Evolutionary conservation across 495 filamentous ascomycete genomes (phyloP), one percentile per base, ranked within the genome.

Genomic region (Chaetomidium leptoderma): DNA sequence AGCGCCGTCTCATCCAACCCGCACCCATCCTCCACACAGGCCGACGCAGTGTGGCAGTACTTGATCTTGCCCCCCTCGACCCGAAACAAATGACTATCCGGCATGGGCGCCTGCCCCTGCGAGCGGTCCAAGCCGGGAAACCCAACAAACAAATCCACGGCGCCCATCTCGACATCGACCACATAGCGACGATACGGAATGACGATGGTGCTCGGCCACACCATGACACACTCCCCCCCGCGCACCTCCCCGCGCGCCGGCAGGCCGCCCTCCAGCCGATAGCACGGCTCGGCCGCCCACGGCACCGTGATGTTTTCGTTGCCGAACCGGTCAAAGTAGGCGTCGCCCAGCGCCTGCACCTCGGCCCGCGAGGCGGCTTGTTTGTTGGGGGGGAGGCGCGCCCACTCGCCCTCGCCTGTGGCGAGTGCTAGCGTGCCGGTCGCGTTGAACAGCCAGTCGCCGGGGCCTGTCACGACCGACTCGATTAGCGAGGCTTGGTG

Each of bases 401-500:
- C 70, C 73, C 73, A 74, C 36, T 55, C n/a, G n/a, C n/a, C 61
- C 61, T 76, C 72, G n/a, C 61, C 63, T 29, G 39, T 49, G 44
- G 63, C 55, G 60, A 68, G 69, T 39, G 59, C 57, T 0, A 66
- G 39, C 26, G 70, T 68, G 17, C 65, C 72, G 7, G 73, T 71
- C 11, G 73, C 73, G 46, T 76, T 73, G 58, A 74, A 76, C 37
- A 68, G 63, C 73, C 72, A 76, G 58, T 76, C 70, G 6, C 70
- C 73, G 0, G 52, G 40, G 46, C 70, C 65, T 3, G 69, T 71
- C 3, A 76, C 68, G 17, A 74, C 62, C 0, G 66, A 70, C 24
- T 76, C 71, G n/a, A 63, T 66, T 4, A 66, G 66, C 7, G 67
- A 70, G 2, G 63, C 61, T 21, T 68, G 66, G 58, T 6, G 65